Evolutionary conservation across 2,329 filamentous ascomycete species (phyloP).

Genomic region (Thermothelomyces thermophilus): DNA sequence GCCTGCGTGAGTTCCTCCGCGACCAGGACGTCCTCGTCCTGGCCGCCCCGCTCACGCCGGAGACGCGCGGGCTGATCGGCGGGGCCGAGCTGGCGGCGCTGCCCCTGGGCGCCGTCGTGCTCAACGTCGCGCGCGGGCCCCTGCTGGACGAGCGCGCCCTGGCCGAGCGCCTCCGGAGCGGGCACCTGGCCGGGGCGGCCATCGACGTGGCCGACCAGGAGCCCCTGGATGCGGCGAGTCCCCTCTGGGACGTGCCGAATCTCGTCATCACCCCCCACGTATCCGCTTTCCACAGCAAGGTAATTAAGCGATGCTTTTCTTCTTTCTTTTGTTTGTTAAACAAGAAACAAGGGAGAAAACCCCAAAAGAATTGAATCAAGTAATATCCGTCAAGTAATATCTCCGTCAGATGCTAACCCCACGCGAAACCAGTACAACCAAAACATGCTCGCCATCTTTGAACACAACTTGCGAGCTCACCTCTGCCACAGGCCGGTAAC

Average conservation of each 20-base stretch:
- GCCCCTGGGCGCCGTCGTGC: background rate
- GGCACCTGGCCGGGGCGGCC: background rate
- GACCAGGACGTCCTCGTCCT: background rate
- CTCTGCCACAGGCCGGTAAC: background rate
- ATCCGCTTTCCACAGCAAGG: background rate
- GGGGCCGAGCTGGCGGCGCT: background rate
- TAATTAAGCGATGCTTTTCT: background rate
- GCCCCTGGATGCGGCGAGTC: background rate
- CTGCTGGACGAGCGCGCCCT: background rate
- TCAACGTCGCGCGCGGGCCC: background rate
- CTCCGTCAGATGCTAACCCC: background rate
- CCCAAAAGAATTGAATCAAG: too few relatives aligned
- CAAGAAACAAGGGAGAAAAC: background rate
- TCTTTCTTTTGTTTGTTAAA: background rate
- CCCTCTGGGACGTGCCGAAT: background rate
- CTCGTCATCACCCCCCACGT: constrained; percentile 2
- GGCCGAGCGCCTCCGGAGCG: background rate
- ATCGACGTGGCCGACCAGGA: background rate
- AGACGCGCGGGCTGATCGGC: background rate
- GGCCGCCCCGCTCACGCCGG: background rate
- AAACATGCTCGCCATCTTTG: background rate
- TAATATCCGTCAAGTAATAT: too few relatives aligned
- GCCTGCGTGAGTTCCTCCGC: background rate
- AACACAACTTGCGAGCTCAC: background rate
- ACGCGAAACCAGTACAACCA: background rate